Conservation (phyloP, 1,284 basidiomycete genomes). For the Filobasidium uniguttulatum region DNA sequence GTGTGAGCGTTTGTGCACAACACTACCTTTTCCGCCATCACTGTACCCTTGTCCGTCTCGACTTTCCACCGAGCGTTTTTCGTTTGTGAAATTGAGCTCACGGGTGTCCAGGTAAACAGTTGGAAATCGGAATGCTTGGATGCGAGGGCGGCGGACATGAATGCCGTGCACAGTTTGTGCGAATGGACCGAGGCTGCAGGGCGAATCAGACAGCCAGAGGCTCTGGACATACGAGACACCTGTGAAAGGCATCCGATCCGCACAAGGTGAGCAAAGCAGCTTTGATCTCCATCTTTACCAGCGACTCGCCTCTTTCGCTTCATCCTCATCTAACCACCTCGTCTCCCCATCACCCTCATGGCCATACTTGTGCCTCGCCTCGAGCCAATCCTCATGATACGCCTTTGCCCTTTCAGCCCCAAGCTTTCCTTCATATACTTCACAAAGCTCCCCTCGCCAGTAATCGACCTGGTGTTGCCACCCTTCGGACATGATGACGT, state of each 20-base stretch:
- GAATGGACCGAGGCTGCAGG: conserved; percentile 1
- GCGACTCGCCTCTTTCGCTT: conserved; percentile 21
- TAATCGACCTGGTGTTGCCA: conserved; percentile 18
- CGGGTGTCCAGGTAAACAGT: background rate
- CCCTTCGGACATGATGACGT: conserved; percentile 16
- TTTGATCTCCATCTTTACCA: too few species aligned
- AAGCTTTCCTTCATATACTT: conserved; percentile 10
- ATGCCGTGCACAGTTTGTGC: background rate
- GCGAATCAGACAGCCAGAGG: background rate
- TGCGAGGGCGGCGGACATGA: background rate
- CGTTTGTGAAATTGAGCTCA: background rate
- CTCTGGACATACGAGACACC: background rate
- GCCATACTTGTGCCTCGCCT: conserved; percentile 14
- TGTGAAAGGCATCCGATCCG: background rate
- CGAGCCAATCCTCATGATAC: conserved; percentile 16
- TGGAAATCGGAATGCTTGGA: background rate
- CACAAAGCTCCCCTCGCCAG: conserved; percentile 20
- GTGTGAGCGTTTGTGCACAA: conserved; percentile 26
- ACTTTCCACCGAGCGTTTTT: conserved; percentile 10
- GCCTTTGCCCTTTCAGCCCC: background rate
- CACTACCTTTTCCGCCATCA: conserved; percentile 17
- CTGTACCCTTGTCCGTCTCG: conserved; percentile 15
- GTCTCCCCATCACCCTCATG: conserved; percentile 14
- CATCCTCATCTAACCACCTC: conserved; percentile 19
- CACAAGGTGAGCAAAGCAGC: background rate